phyloP scores from a whole-genome alignment of 1,139 yeast species.

The Citeromyces siamensis region DNA sequence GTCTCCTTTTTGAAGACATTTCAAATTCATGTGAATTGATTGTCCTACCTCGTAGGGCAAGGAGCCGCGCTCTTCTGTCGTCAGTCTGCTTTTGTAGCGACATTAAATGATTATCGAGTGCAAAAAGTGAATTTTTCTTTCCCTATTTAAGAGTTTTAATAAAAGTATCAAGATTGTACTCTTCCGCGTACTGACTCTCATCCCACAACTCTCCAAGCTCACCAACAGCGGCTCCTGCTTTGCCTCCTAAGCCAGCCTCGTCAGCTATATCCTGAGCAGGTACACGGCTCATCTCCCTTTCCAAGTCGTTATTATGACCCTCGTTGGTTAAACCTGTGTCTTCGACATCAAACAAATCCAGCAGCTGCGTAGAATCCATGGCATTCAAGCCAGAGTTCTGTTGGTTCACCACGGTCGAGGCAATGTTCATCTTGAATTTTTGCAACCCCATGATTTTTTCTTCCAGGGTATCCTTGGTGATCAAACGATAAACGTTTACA shows the following conservation, averaged over 20 bases:
- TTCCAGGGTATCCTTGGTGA: slow-evolving; percentile 87
- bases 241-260: slow-evolving; percentile 47
- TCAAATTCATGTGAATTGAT: no score
- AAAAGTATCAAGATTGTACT: slow-evolving; percentile 85
- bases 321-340: slow-evolving; percentile 24
- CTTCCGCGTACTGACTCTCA: slow-evolving; percentile 91
- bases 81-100: slow-evolving; percentile 24
- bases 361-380: slow-evolving; percentile 92
- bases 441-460: slow-evolving; percentile 98
- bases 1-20: neutral
- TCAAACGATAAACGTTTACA: slow-evolving; percentile 70
- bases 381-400: slow-evolving; percentile 91
- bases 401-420: slow-evolving; percentile 91
- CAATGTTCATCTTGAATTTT: slow-evolving; percentile 94
- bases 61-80: slow-evolving; percentile 24
- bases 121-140: neutral
- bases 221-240: slow-evolving; percentile 66
- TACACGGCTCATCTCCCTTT: slow-evolving; percentile 4
- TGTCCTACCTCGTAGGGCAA: no score
- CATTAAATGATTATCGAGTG: slow-evolving; percentile 6
- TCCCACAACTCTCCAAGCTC: slow-evolving; percentile 96
- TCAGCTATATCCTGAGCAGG: slow-evolving; percentile 31
- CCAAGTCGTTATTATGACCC: slow-evolving; percentile 13
- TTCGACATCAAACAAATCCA: slow-evolving; percentile 78
- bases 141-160: slow-evolving; percentile 48